A percentile compares a stretch with the other conserved stretches of the same genome.
These are phyloP conservation scores for Amanita inopinata DNA, from an alignment of 768 basidiomycete genomes.

Conservation along the genomic window DNA sequence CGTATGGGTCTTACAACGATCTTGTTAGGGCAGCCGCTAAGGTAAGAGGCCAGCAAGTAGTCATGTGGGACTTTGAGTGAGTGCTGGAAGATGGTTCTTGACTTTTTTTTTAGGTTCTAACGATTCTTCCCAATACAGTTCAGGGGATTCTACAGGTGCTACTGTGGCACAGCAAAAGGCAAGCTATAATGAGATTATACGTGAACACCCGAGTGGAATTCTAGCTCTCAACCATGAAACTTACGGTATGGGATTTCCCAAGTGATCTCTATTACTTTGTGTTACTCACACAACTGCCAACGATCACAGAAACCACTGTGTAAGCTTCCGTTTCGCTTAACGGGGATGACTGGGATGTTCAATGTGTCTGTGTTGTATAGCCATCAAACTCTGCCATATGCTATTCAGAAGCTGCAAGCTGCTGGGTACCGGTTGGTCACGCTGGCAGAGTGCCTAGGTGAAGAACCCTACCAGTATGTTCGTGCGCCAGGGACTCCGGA, in stretches of 20 bases:
- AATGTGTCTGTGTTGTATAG: slow-evolving; percentile 8
- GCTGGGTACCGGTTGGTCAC: slow-evolving; percentile 30
- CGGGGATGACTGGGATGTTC: background rate
- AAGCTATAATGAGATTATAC: slow-evolving; percentile 16
- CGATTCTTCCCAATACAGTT: slow-evolving; percentile 11
- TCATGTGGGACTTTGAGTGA: slow-evolving; percentile 32
- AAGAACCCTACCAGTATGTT: too few relatives aligned
- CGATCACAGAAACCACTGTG: slow-evolving; percentile 17
- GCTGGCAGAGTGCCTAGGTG: slow-evolving; percentile 30
- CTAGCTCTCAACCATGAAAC: slow-evolving; percentile 28
- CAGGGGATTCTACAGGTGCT: slow-evolving; percentile 21
- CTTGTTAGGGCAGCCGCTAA: slow-evolving; percentile 24
- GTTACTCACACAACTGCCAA: too few relatives aligned
- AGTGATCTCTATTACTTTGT: background rate
- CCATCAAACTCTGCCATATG: slow-evolving; percentile 21
- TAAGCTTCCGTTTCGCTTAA: slow-evolving; percentile 10
- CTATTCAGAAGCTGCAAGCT: slow-evolving; percentile 18
- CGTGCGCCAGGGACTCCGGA: too few relatives aligned
- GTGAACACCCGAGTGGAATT: slow-evolving; percentile 18
- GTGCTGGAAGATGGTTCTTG: too few relatives aligned
- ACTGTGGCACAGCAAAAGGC: slow-evolving; percentile 15
- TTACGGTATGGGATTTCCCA: slow-evolving; percentile 6
- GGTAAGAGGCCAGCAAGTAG: slow-evolving; percentile 21
- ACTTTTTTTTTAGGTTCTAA: background rate
- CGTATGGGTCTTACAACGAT: slow-evolving; percentile 33